These are phyloP conservation scores for Colletotrichum sublineola DNA, from an alignment of 2,329 filamentous ascomycete genomes.

Conservation along the genomic window DNA sequence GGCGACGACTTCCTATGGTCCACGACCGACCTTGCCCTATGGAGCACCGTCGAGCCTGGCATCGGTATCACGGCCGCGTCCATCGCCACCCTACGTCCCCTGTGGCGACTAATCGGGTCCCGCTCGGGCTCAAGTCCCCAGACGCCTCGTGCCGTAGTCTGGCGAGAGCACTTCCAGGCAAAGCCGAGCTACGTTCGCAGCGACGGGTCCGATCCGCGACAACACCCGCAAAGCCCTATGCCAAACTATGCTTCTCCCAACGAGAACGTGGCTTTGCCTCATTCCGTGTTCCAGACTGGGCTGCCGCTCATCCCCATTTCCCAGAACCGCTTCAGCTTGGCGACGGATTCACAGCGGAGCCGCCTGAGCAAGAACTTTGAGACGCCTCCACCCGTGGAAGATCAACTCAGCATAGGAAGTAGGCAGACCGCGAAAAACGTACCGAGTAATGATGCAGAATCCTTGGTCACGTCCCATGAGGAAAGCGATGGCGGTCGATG, in stretches of 20 bases:
- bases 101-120: slow-evolving; percentile 43
- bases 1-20: slow-evolving; percentile 59
- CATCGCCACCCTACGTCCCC: slow-evolving; percentile 56
- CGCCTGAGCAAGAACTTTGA: slow-evolving; percentile 24
- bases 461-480: slow-evolving; percentile 22
- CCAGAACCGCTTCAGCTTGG: slow-evolving; percentile 4
- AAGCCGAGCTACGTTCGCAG: slow-evolving; percentile 34
- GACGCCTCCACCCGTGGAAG: neutral
- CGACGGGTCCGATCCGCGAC: slow-evolving; percentile 20
- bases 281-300: slow-evolving; percentile 8
- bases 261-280: slow-evolving; percentile 1
- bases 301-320: slow-evolving; percentile 14
- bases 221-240: neutral
- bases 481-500: slow-evolving; percentile 21
- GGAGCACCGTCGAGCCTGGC: slow-evolving; percentile 60
- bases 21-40: slow-evolving; percentile 59
- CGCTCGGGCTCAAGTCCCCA: slow-evolving; percentile 23
- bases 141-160: slow-evolving; percentile 20
- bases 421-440: neutral
- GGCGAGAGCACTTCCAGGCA: slow-evolving; percentile 32
- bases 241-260: slow-evolving; percentile 8
- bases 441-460: slow-evolving; percentile 15
- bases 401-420: neutral
- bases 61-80: slow-evolving; percentile 57
- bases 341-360: slow-evolving; percentile 18